These are phyloP conservation scores for Pseudogymnoascus verrucosus DNA, from an alignment of 2,329 filamentous ascomycete species.

Conservation along the genomic window DNA sequence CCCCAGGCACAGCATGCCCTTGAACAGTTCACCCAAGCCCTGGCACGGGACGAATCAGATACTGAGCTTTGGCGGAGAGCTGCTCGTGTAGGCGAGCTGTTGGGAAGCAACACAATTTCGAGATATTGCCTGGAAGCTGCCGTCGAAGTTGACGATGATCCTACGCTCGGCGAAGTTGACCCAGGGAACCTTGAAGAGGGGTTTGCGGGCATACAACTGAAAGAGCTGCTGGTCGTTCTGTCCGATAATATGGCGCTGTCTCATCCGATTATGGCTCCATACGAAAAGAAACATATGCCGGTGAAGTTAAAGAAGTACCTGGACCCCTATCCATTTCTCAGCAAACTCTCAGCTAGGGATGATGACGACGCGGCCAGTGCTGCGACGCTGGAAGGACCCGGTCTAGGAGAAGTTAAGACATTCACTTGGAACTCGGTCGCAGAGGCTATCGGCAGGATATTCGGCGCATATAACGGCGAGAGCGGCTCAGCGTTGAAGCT, in stretches of 20 bases:
- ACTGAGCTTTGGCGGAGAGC: conserved; percentile 57
- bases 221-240: conserved; percentile 44
- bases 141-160: conserved; percentile 60
- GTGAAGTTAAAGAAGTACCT: conserved; percentile 43
- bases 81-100: conserved; percentile 49
- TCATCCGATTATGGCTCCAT: conserved; percentile 54
- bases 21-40: conserved; percentile 48
- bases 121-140: conserved; percentile 59
- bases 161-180: conserved; percentile 52
- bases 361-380: not conserved
- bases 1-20: conserved; percentile 36
- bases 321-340: conserved; percentile 54
- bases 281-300: conserved; percentile 44
- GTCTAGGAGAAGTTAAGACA: conserved; percentile 10
- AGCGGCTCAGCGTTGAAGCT: not conserved
- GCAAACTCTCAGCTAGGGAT: not conserved
- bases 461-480: conserved; percentile 7
- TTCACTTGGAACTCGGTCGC: conserved; percentile 25
- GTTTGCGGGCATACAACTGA: conserved; percentile 55
- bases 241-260: conserved; percentile 48
- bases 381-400: not conserved
- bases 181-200: conserved; percentile 56
- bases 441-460: conserved; percentile 19
- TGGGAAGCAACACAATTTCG: conserved; percentile 49
- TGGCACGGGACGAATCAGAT: conserved; percentile 59